Evolutionary conservation across 257 asterid genomes (phyloP), one percentile per base, ranked within the genome.

Genomic region (Primulina tabacum): DNA sequence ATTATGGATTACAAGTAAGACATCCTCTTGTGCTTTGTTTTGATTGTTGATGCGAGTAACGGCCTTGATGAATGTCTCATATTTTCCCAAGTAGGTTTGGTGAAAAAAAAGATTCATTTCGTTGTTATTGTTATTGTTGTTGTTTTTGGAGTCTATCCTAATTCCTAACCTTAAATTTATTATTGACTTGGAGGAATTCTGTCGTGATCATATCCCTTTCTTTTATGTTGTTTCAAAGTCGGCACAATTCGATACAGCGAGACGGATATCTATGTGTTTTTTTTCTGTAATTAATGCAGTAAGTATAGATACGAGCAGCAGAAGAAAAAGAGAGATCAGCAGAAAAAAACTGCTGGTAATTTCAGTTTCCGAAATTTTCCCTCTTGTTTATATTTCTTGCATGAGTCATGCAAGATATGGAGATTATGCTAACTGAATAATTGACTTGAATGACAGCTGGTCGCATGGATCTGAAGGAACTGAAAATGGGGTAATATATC

Each of bases 391-490:
- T 59, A 29, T 69, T 66, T 57, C 73, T 43, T 72, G 70, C 40
- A 60, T 71, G 71, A 40, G 17, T 73, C 72, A 33, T 59, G 21
- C 37, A 57, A 38, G 28, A 21, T 65, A 53, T 3, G 62, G 57
- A 62, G 66, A 56, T 72, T 55, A 50, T 72, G 73, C 75, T 0
- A 28, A 73, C 77, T 73, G 64, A 80, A 55, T 11, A 71, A 60
- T 21, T 74, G 50, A 58, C 63, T 82, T 80, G 64, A 81, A 71
- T 81, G 76, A 75, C 90, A 94, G 99, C 96, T 70, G 76, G 72
- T 60, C 99, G 97, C 67, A 83, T 88, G 97, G 99, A 89, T 86
- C 58, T 88, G 90, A 94, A 94, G 87, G 99, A 94, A 83, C 88
- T 94, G 79, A 94, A 94, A 81, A 87, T 91, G 99, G 99, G 99